A percentile compares a stretch with the other conserved stretches of the same genome.
These are phyloP conservation scores for Globisporangium apiculatum DNA, from an alignment of 352 stramenopile species.

Conservation along the genomic window DNA sequence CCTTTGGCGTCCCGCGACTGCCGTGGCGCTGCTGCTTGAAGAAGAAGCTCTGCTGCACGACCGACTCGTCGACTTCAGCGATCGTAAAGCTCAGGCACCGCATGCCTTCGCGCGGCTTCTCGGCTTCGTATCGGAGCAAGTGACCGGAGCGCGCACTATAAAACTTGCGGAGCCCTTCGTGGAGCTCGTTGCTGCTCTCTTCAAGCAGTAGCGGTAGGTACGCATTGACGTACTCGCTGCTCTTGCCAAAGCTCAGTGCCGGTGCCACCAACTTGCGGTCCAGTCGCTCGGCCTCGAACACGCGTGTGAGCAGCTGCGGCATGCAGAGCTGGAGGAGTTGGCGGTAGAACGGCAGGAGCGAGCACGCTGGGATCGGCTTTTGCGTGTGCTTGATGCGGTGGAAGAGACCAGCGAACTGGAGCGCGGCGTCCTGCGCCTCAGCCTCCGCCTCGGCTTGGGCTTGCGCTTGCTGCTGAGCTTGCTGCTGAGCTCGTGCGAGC, in stretches of 20 bases:
- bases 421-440: conserved; percentile 37
- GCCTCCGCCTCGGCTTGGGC: conserved; percentile 25
- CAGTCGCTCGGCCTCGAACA: conserved; percentile 51
- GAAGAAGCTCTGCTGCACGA: conserved; percentile 14
- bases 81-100: conserved; percentile 70
- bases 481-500: neutral
- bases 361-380: conserved; percentile 62
- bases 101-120: conserved; percentile 80
- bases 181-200: conserved; percentile 78
- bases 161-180: conserved; percentile 51
- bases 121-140: conserved; percentile 68
- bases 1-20: conserved; percentile 24
- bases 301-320: conserved; percentile 56
- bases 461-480: conserved; percentile 1
- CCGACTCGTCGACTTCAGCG: conserved; percentile 35
- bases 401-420: conserved; percentile 60
- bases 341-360: conserved; percentile 77
- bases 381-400: conserved; percentile 80
- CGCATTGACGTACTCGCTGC: conserved; percentile 63
- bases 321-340: conserved; percentile 74
- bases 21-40: conserved; percentile 13
- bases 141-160: conserved; percentile 40
- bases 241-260: conserved; percentile 57
- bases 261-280: conserved; percentile 46
- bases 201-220: conserved; percentile 77